phyloP scores from a whole-genome alignment of 2,329 filamentous ascomycete genomes.

The Arthrobotrys sphaeroides region DNA sequence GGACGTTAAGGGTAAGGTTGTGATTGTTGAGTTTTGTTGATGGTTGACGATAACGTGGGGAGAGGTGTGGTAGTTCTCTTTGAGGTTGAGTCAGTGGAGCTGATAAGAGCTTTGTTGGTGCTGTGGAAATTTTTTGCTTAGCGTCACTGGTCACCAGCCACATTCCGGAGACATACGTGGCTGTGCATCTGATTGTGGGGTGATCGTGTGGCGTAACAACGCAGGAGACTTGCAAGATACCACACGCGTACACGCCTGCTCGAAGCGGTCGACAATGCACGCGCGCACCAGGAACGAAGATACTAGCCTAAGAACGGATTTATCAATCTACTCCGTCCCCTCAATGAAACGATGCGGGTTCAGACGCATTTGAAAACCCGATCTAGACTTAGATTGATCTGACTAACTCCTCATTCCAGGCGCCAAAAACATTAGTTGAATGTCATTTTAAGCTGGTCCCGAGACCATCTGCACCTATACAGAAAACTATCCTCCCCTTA shows the following conservation, averaged over 20 bases:
- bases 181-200: neutral
- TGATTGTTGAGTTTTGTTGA: neutral
- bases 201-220: neutral
- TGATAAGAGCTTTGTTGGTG: constrained; percentile 54
- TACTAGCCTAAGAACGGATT: no score
- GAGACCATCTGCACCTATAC: no score
- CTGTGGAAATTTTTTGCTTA: constrained; percentile 51
- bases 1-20: neutral
- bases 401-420: no score
- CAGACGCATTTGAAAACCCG: no score
- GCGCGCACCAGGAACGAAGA: no score
- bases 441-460: no score
- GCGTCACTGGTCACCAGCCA: constrained; percentile 32
- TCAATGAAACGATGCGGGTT: no score
- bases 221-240: neutral
- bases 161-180: constrained; percentile 17
- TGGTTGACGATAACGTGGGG: neutral
- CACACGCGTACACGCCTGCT: neutral
- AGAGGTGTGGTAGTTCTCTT: neutral
- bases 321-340: no score
- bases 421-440: no score
- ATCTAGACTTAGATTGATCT: no score
- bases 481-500: no score
- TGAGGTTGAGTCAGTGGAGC: constrained; percentile 52
- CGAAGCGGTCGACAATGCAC: neutral